Evolutionary conservation across 176 grass and related monocot genomes (phyloP), one percentile per base, ranked within the genome.

Genomic region (Zea luxurians): DNA sequence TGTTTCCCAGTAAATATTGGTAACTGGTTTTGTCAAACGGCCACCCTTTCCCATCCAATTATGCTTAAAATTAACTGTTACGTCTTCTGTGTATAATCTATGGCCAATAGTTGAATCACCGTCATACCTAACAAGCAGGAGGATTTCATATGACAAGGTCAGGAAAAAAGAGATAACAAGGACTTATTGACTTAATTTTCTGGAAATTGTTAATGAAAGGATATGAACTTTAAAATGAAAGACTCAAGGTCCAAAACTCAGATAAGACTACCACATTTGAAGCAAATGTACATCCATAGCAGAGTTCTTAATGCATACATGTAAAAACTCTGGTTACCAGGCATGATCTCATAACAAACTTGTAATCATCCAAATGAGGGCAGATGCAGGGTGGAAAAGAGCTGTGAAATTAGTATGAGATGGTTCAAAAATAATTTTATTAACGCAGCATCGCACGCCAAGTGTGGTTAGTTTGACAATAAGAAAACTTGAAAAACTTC

Each of bases 61-160:
- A 27, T 27, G 27, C 27, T 27, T 27, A 27, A 27, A 27, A 27
- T 27, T 27, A 27, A 27, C 27, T 27, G 27, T 27, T 27, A 27
- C 27, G 27, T 27, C 27, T 27, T 27, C 27, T 27, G 27, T 27
- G 27, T 27, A 27, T 27, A 27, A 27, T 27, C 27, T 27, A 27
- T 27, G 27, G 27, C 27, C 27, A 27, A 27, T 27, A 27, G 27
- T 27, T 27, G 27, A 27, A 27, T 27, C 27, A 27, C 27, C 27
- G 27, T 27, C 27, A 27, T 27, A 94, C 95, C 95, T 98, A 68
- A 83, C n/a, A 84, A 76, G 66, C 40, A 82, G 61, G 71, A 86
- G 49, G 5, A 48, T 62, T 75, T 86, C 11, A 70, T 68, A 43
- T 41, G 60, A 59, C 37, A 69, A 37, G 20, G 17, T 75, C 37